Evolutionary conservation across 345 rosid species (phyloP).

Genomic region (Turnera subulata): DNA sequence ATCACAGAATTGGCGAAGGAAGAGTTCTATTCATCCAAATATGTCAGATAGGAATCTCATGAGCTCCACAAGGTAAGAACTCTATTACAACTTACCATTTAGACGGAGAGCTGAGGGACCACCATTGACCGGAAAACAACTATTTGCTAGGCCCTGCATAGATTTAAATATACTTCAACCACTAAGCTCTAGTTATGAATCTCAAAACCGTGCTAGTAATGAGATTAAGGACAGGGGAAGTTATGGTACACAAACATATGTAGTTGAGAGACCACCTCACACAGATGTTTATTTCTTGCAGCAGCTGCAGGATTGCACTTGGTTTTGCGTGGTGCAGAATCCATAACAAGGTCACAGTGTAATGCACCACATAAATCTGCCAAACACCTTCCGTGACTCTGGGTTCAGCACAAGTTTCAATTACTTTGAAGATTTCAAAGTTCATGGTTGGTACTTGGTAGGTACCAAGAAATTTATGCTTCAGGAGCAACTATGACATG

Average conservation of each 20-base stretch:
- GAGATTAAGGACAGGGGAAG: neutral
- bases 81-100: conserved; percentile 19
- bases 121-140: conserved; percentile 27
- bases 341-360: conserved; percentile 28
- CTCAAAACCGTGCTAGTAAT: no score
- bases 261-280: conserved; percentile 24
- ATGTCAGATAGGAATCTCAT: neutral
- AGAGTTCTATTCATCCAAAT: conserved; percentile 15
- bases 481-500: neutral
- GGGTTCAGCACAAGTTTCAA: conserved; percentile 15
- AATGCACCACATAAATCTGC: conserved; percentile 31
- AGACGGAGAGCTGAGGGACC: conserved; percentile 27
- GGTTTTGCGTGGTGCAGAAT: conserved; percentile 18
- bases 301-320: conserved; percentile 32
- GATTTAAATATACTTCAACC: no score
- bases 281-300: conserved; percentile 26
- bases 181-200: no score
- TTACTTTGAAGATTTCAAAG: conserved; percentile 1
- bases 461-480: neutral
- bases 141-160: conserved; percentile 26
- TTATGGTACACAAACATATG: neutral
- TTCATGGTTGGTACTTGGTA: neutral
- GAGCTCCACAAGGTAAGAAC: conserved; percentile 3
- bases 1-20: conserved; percentile 32
- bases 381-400: conserved; percentile 27